Evolutionary conservation across 2,329 filamentous ascomycete species (phyloP).

Genomic region (Stachybotrys chartarum): DNA sequence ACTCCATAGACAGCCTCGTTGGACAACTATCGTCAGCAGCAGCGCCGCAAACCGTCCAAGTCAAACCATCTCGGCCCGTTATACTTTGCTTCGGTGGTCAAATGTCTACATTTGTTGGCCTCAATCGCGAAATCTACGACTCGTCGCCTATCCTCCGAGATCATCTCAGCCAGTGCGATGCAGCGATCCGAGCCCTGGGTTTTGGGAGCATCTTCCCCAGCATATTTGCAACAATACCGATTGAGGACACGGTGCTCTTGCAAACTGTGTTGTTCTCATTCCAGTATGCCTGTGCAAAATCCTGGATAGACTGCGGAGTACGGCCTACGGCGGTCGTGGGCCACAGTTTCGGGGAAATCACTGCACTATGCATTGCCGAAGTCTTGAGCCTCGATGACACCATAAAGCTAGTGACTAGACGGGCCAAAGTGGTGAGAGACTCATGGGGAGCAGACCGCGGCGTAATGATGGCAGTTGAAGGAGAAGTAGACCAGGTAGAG

Average conservation of each 20-base stretch:
- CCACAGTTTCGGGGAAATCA: slow-evolving; percentile 33
- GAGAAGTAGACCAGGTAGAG: slow-evolving; percentile 9
- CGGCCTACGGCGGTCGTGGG: slow-evolving; percentile 17
- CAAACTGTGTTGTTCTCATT: slow-evolving; percentile 32
- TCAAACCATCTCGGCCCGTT: slow-evolving; percentile 13
- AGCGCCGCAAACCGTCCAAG: background rate
- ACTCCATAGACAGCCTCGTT: slow-evolving; percentile 12
- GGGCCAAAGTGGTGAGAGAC: slow-evolving; percentile 22
- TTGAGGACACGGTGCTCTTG: slow-evolving; percentile 19
- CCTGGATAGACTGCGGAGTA: slow-evolving; percentile 28
- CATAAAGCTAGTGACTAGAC: slow-evolving; percentile 17
- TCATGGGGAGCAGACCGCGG: slow-evolving; percentile 27
- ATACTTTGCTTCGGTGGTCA: slow-evolving; percentile 26
- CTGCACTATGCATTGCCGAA: slow-evolving; percentile 13
- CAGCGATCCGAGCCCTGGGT: slow-evolving; percentile 6
- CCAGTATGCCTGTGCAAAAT: slow-evolving; percentile 26
- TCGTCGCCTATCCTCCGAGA: slow-evolving; percentile 11
- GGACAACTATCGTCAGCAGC: background rate
- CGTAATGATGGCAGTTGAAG: slow-evolving; percentile 31
- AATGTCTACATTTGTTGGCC: slow-evolving; percentile 17
- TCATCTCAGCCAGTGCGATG: slow-evolving; percentile 7
- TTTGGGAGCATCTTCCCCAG: slow-evolving; percentile 18
- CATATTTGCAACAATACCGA: slow-evolving; percentile 19
- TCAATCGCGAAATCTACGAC: slow-evolving; percentile 22
- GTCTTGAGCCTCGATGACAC: slow-evolving; percentile 20